These are phyloP conservation scores for Petunia hybrid DNA, from an alignment of 305 asterid species.

Conservation along the genomic window DNA sequence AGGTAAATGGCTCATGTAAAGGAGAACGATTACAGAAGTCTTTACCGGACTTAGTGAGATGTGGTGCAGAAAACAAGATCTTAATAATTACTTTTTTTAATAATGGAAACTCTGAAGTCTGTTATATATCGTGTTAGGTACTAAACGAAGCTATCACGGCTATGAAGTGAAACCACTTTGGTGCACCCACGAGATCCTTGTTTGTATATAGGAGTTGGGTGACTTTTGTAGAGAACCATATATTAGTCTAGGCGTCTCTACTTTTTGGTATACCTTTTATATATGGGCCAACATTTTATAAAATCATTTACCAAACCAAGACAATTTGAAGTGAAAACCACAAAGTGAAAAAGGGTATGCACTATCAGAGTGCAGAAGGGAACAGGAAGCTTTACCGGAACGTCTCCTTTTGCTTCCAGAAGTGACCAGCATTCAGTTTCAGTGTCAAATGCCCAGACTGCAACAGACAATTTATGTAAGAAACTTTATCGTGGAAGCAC, in stretches of 20 bases:
- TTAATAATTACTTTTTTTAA: neutral
- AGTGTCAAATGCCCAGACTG: constrained; percentile 97
- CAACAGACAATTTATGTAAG: constrained; percentile 35
- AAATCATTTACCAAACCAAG: too few species aligned
- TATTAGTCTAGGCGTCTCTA: too few species aligned
- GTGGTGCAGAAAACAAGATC: constrained; percentile 19
- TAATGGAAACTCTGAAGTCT: constrained; percentile 2
- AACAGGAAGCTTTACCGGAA: constrained; percentile 69
- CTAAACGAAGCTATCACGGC: constrained; percentile 8
- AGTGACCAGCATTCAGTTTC: constrained; percentile 98
- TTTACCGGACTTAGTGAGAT: neutral
- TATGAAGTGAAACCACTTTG: neutral
- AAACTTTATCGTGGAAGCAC: constrained; percentile 21
- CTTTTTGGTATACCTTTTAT: too few species aligned
- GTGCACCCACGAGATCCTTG: too few species aligned
- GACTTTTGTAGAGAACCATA: too few species aligned
- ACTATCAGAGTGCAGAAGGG: constrained; percentile 20
- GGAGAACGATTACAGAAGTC: constrained; percentile 13
- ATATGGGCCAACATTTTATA: too few species aligned
- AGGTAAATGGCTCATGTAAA: neutral
- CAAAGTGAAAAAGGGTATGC: constrained; percentile 7
- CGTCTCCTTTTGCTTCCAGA: constrained; percentile 91
- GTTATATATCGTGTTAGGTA: neutral
- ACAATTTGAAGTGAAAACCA: neutral
- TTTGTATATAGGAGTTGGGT: too few species aligned